Conservation (phyloP, 306 rosid species). For the Prunus dulcis region DNA sequence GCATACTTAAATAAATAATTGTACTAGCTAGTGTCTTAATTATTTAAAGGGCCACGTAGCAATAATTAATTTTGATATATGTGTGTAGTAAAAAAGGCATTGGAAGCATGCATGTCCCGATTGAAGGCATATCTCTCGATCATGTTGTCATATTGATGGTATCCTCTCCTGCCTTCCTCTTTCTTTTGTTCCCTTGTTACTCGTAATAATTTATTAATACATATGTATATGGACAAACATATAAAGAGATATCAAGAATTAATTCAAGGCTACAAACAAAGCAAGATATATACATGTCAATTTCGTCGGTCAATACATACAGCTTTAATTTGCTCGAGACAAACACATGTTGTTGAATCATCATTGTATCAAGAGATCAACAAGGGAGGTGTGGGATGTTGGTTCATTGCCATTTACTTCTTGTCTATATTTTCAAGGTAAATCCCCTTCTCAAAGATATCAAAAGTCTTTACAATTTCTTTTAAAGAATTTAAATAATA, state of each 20-base stretch:
- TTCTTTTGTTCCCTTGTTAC: slow-evolving; percentile 41
- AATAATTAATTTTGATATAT: not conserved
- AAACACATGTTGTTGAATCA: slow-evolving; percentile 58
- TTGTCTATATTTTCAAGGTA: slow-evolving; percentile 44
- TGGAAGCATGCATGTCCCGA: slow-evolving; percentile 51
- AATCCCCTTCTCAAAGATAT: not conserved
- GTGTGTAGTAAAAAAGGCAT: not conserved
- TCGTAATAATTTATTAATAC: slow-evolving; percentile 33
- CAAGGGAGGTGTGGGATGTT: slow-evolving; percentile 60
- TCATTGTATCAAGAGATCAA: slow-evolving; percentile 32
- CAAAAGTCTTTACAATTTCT: not conserved
- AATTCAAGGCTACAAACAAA: slow-evolving; percentile 26
- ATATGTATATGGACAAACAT: slow-evolving; percentile 46
- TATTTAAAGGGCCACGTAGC: not conserved
- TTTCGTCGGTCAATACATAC: slow-evolving; percentile 5
- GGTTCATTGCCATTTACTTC: slow-evolving; percentile 38
- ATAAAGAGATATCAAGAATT: slow-evolving; percentile 21
- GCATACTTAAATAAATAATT: too few relatives aligned
- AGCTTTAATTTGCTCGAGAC: slow-evolving; percentile 44
- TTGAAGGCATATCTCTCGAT: slow-evolving; percentile 33
- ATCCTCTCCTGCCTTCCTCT: slow-evolving; percentile 15
- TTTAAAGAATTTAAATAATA: not conserved
- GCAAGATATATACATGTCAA: slow-evolving; percentile 22
- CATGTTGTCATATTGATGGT: slow-evolving; percentile 39
- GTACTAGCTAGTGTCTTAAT: not conserved